A percentile compares a stretch with the other conserved stretches of the same genome.
These are phyloP conservation scores for Tubosaeta sp. DNA, from an alignment of 768 basidiomycete species.

Conservation along the genomic window DNA sequence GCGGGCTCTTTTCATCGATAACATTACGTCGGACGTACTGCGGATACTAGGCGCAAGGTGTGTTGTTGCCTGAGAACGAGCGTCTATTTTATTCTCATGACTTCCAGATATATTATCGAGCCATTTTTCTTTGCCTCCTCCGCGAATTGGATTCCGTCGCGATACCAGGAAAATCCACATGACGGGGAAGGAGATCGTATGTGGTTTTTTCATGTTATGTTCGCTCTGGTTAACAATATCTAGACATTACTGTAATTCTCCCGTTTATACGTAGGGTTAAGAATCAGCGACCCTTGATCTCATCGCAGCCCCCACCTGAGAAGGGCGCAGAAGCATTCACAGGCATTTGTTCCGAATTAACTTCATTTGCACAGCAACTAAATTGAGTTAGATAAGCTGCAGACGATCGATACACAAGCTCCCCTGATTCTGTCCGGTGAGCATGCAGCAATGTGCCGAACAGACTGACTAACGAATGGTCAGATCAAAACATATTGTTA, in stretches of 20 bases:
- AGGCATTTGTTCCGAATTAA: slow-evolving; percentile 11
- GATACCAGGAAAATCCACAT: slow-evolving; percentile 36
- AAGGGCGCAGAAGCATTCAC: slow-evolving; percentile 6
- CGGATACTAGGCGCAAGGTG: slow-evolving; percentile 37
- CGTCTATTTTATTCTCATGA: not conserved
- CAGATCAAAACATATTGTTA: slow-evolving; percentile 24
- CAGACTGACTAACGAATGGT: not conserved
- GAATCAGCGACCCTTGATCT: slow-evolving; percentile 22
- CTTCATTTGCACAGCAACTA: not conserved
- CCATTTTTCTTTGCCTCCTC: slow-evolving; percentile 45
- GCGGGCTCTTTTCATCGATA: slow-evolving; percentile 36
- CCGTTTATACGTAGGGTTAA: slow-evolving; percentile 38
- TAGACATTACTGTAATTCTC: slow-evolving; percentile 43
- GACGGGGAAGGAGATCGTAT: slow-evolving; percentile 34
- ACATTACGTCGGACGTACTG: slow-evolving; percentile 30
- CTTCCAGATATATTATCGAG: slow-evolving; percentile 36
- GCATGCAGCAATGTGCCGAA: not conserved
- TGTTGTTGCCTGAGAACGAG: not conserved
- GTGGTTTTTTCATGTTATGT: slow-evolving; percentile 13
- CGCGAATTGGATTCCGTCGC: slow-evolving; percentile 39
- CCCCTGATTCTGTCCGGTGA: slow-evolving; percentile 27
- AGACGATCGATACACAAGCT: slow-evolving; percentile 33
- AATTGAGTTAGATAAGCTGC: slow-evolving; percentile 13
- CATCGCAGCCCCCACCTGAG: not conserved
- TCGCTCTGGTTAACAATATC: not conserved